These are phyloP conservation scores for Dactylella cylindrospora DNA, from an alignment of 2,329 filamentous ascomycete genomes.

Conservation along the genomic window DNA sequence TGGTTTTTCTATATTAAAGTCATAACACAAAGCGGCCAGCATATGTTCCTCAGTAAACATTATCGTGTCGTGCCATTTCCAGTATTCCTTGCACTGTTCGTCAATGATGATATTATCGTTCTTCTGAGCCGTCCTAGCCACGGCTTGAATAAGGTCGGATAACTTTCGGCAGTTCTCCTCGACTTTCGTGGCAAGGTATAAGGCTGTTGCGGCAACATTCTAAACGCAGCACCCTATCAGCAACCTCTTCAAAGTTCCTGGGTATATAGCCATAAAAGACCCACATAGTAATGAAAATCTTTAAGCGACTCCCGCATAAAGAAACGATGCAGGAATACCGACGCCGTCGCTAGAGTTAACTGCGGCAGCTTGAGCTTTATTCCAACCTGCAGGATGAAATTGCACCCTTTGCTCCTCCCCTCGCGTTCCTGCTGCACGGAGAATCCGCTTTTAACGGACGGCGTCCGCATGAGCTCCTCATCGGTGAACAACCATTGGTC, in stretches of 20 bases:
- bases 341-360: conserved; percentile 85
- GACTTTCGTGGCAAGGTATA: conserved; percentile 95
- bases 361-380: conserved; percentile 90
- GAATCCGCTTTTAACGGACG: conserved; percentile 82
- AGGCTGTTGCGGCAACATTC: conserved; percentile 82
- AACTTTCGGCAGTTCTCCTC: conserved; percentile 97
- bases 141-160: conserved; percentile 88
- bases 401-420: conserved; percentile 84
- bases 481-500: conserved; percentile 86
- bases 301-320: conserved; percentile 74
- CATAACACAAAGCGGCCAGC: conserved; percentile 88
- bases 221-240: conserved; percentile 50
- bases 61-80: conserved; percentile 95
- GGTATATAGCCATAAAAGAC: conserved; percentile 3
- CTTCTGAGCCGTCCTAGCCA: conserved; percentile 89
- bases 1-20: conserved; percentile 84
- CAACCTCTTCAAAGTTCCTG: conserved; percentile 15
- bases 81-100: conserved; percentile 89
- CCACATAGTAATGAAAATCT: conserved; percentile 52
- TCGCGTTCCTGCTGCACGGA: conserved; percentile 73
- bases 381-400: conserved; percentile 93
- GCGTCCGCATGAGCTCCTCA: conserved; percentile 77
- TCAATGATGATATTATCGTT: conserved; percentile 91
- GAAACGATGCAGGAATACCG: conserved; percentile 93
- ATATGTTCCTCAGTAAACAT: conserved; percentile 89